Evolutionary conservation across 1,284 basidiomycete species (phyloP).

Genomic region (Termitomyces sp.): DNA sequence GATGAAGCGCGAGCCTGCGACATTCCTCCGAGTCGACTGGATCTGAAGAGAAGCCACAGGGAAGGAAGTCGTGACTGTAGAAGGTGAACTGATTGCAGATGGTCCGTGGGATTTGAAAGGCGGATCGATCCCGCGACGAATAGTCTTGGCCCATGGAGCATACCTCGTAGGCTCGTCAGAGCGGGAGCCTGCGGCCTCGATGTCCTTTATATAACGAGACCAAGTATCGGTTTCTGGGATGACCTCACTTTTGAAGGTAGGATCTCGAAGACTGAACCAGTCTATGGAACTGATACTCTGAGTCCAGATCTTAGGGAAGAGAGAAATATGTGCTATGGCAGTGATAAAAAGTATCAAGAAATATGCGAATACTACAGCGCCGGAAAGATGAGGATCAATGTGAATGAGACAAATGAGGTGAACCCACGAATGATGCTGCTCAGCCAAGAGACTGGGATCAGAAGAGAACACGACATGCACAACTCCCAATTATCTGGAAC

Average conservation of each 20-base stretch:
- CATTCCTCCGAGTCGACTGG: conserved; percentile 13
- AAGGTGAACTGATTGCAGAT: conserved; percentile 9
- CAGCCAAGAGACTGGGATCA: conserved; percentile 52
- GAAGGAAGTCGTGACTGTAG: conserved; percentile 8
- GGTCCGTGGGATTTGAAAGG: conserved; percentile 27
- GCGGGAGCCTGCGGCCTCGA: conserved; percentile 22
- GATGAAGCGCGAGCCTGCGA: conserved; percentile 31
- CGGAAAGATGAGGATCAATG: not conserved
- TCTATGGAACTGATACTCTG: conserved; percentile 43
- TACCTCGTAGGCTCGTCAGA: conserved; percentile 17
- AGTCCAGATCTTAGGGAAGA: conserved; percentile 45
- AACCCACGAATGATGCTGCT: conserved; percentile 46
- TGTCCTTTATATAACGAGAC: conserved; percentile 26
- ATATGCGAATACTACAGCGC: conserved; percentile 44
- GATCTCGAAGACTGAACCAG: conserved; percentile 44
- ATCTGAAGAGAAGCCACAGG: conserved; percentile 18
- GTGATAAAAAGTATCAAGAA: conserved; percentile 47
- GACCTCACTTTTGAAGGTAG: conserved; percentile 5
- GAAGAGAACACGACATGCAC: conserved; percentile 48
- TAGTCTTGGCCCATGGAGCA: conserved; percentile 41
- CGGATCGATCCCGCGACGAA: conserved; percentile 49
- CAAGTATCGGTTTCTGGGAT: conserved; percentile 21
- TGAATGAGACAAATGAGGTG: not conserved
- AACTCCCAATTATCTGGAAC: conserved; percentile 35
- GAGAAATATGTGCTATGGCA: conserved; percentile 36